A percentile compares a stretch with the other conserved stretches of the same genome.
Evolutionary conservation across 148 eudicot genomes (phyloP).

Genomic region (Pouteria glomerata): DNA sequence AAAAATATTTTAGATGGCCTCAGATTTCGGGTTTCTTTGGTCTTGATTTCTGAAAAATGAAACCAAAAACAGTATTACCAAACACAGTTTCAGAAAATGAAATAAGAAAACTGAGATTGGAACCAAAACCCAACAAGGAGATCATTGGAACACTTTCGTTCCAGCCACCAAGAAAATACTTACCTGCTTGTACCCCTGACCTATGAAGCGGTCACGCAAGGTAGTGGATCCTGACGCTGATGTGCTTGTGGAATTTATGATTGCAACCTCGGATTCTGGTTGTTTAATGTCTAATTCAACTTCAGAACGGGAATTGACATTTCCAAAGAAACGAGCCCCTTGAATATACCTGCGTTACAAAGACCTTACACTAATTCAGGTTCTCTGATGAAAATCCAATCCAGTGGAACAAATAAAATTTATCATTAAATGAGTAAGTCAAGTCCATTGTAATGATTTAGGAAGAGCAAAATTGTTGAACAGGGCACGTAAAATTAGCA

Average conservation of each 20-base stretch:
- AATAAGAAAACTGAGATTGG: too few species aligned
- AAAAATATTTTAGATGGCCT: too few species aligned
- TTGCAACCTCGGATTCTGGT: conserved; percentile 28
- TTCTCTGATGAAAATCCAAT: background rate
- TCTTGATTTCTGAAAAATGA: too few species aligned
- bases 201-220: conserved; percentile 69
- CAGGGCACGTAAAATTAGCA: background rate
- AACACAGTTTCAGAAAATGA: background rate
- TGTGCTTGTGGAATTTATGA: conserved; percentile 20
- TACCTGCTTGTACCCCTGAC: conserved; percentile 98
- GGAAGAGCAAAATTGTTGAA: background rate
- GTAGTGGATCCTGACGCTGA: conserved; percentile 36
- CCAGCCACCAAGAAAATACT: background rate
- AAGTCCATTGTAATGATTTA: background rate
- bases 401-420: background rate
- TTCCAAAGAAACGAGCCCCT: conserved; percentile 58
- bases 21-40: too few species aligned
- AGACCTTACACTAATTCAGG: background rate
- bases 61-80: background rate
- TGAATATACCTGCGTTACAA: conserved; percentile 48
- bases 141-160: background rate
- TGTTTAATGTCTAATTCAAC: conserved; percentile 25
- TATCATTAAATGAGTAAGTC: background rate
- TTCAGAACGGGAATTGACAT: conserved; percentile 16
- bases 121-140: too few species aligned